These are phyloP conservation scores for Fusarium staphyleae DNA, from an alignment of 2,329 filamentous ascomycete species.

Conservation along the genomic window DNA sequence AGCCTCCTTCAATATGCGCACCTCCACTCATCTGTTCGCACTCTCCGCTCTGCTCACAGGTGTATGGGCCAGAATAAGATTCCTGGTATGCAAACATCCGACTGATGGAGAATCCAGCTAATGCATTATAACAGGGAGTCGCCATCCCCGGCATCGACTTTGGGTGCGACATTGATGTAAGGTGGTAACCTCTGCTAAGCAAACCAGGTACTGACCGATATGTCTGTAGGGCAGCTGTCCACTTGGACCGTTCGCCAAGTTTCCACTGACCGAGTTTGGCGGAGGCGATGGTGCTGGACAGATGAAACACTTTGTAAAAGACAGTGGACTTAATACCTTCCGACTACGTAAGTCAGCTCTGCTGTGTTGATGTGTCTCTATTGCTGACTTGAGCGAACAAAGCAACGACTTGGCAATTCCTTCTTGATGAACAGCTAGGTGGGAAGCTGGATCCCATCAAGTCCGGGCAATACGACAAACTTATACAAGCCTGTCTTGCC, in stretches of 20 bases:
- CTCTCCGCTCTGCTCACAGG: conserved; percentile 10
- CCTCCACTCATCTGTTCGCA: conserved; percentile 5
- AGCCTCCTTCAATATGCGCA: conserved; percentile 6
- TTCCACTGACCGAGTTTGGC: conserved; percentile 45
- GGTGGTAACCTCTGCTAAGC: conserved; percentile 3
- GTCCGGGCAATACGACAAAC: conserved; percentile 59
- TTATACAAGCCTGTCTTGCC: conserved; percentile 63
- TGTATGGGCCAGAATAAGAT: conserved; percentile 19
- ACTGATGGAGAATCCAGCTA: not conserved
- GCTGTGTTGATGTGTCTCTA: not conserved
- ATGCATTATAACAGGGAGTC: conserved; percentile 44
- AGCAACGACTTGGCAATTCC: conserved; percentile 63
- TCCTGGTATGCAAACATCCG: conserved; percentile 13
- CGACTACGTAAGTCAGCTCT: conserved; percentile 51
- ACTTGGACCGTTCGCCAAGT: conserved; percentile 41
- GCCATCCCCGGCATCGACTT: conserved; percentile 58
- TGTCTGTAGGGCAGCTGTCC: conserved; percentile 49
- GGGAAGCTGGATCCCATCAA: conserved; percentile 57
- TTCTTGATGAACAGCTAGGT: conserved; percentile 61
- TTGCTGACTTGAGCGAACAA: not conserved
- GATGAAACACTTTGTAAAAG: conserved; percentile 63
- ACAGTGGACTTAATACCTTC: conserved; percentile 63
- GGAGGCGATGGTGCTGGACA: conserved; percentile 54
- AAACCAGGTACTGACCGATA: not conserved
- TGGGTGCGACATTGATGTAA: conserved; percentile 55